Evolutionary conservation across 257 asterid species (phyloP).

Genomic region (Thymus mandschuricus): DNA sequence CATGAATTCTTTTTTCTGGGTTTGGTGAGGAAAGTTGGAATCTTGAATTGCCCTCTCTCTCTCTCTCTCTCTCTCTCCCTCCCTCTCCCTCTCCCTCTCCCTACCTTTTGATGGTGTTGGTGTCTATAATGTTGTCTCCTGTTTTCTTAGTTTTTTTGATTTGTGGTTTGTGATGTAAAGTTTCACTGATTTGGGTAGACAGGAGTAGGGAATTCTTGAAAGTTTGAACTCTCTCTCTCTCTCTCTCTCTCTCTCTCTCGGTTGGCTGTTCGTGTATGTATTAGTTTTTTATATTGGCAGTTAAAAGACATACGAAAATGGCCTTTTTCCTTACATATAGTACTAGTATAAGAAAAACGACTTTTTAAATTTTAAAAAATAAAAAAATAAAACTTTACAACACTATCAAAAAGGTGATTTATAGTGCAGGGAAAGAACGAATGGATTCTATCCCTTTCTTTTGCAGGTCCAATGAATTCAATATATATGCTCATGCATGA

Average conservation of each 20-base stretch:
- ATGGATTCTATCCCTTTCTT: neutral
- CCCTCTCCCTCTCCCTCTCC: too few species aligned
- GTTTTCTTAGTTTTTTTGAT: neutral
- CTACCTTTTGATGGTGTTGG: conserved; percentile 22
- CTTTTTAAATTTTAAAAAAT: neutral
- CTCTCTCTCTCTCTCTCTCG: neutral
- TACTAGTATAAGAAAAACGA: neutral
- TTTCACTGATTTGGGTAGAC: conserved; percentile 23
- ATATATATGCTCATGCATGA: conserved; percentile 18
- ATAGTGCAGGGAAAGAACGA: neutral
- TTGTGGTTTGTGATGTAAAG: conserved; percentile 29
- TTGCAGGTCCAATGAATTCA: too few species aligned
- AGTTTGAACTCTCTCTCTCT: neutral
- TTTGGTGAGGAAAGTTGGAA: conserved; percentile 27
- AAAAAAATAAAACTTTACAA: neutral
- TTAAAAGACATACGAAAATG: neutral
- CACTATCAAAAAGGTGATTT: neutral
- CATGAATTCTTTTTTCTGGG: conserved; percentile 12
- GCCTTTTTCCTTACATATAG: too few species aligned
- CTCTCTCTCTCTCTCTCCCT: too few species aligned
- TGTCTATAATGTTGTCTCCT: conserved; percentile 1
- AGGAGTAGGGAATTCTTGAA: neutral
- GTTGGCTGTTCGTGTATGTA: neutral
- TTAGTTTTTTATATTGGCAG: neutral
- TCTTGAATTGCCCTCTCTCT: conserved; percentile 11